Percentiles rank a stretch among this genome's conserved stretches.
These are phyloP conservation scores for Wickerhamiella alocasiicola DNA, from an alignment of 805 yeast species.

Conservation along the genomic window DNA sequence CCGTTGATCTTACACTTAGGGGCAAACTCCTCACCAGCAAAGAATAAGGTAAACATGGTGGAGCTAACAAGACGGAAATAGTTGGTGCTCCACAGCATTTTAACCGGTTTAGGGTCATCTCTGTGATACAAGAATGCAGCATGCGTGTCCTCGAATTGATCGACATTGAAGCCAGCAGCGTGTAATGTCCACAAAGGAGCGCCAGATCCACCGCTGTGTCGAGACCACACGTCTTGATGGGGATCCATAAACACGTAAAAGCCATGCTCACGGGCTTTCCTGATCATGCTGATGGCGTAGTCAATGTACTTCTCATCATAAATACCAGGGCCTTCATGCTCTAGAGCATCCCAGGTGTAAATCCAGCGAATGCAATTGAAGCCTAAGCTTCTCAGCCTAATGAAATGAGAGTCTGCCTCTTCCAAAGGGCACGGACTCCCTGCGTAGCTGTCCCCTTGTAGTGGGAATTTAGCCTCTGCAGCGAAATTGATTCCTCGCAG, in stretches of 20 bases:
- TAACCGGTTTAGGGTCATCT: constrained; percentile 30
- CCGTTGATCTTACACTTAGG: constrained; percentile 65
- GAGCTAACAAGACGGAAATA: constrained; percentile 60
- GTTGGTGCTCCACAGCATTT: constrained; percentile 89
- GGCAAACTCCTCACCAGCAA: constrained; percentile 61
- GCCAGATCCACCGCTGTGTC: constrained; percentile 85
- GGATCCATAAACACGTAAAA: constrained; percentile 74
- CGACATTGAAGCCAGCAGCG: constrained; percentile 79
- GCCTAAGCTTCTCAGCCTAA: constrained; percentile 65
- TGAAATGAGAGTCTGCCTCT: constrained; percentile 58
- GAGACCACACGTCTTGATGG: constrained; percentile 90
- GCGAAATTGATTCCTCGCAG: constrained; percentile 76
- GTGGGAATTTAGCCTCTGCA: constrained; percentile 59
- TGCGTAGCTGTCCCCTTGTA: constrained; percentile 47
- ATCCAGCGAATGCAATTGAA: constrained; percentile 65
- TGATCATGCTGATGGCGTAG: constrained; percentile 51
- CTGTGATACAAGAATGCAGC: constrained; percentile 70
- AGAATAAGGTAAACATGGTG: constrained; percentile 81
- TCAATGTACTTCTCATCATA: constrained; percentile 69
- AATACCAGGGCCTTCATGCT: constrained; percentile 71
- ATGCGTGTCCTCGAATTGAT: constrained; percentile 50
- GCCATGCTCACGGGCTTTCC: constrained; percentile 42
- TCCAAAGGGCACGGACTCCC: constrained; percentile 66
- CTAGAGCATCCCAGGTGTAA: constrained; percentile 87
- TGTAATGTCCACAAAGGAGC: constrained; percentile 89